phyloP scores from a whole-genome alignment of 768 basidiomycete genomes.

The Sutorius australiensis region DNA sequence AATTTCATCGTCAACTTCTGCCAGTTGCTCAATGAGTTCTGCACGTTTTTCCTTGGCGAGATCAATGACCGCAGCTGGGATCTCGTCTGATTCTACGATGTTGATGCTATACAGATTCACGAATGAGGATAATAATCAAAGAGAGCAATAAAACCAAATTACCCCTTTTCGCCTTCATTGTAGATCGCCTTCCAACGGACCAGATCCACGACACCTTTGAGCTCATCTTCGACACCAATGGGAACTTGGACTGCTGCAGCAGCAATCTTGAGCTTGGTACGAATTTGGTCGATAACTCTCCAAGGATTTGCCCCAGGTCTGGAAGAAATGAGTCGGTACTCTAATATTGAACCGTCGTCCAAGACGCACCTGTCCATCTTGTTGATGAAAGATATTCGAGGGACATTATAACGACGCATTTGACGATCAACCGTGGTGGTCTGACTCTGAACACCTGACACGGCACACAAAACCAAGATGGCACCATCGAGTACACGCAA shows the following conservation, averaged over 20 bases:
- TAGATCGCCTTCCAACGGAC: conserved; percentile 94
- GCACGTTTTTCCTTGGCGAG: conserved; percentile 80
- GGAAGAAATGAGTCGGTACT: neutral
- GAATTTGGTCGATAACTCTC: conserved; percentile 89
- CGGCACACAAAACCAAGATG: conserved; percentile 92
- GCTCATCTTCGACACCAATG: conserved; percentile 83
- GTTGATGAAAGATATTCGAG: conserved; percentile 94
- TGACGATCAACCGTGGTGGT: conserved; percentile 98
- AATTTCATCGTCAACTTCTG: conserved; percentile 95
- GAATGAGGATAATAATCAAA: neutral
- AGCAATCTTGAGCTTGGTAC: conserved; percentile 84
- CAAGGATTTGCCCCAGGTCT: conserved; percentile 97
- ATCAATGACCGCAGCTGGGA: conserved; percentile 70
- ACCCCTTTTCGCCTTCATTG: conserved; percentile 95
- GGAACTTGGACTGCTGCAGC: conserved; percentile 96
- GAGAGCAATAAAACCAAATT: conserved; percentile 19
- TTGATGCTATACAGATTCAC: conserved; percentile 48
- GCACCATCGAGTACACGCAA: conserved; percentile 96
- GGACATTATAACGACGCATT: conserved; percentile 96
- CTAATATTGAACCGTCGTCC: neutral
- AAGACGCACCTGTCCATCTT: conserved; percentile 87
- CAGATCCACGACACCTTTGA: conserved; percentile 90
- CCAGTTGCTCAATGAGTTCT: conserved; percentile 91
- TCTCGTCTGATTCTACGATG: conserved; percentile 80
- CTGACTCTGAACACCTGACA: conserved; percentile 96